Base-by-base conservation (phyloP, 2,329 filamentous ascomycete species). In the Meredithiella fracta region DNA sequence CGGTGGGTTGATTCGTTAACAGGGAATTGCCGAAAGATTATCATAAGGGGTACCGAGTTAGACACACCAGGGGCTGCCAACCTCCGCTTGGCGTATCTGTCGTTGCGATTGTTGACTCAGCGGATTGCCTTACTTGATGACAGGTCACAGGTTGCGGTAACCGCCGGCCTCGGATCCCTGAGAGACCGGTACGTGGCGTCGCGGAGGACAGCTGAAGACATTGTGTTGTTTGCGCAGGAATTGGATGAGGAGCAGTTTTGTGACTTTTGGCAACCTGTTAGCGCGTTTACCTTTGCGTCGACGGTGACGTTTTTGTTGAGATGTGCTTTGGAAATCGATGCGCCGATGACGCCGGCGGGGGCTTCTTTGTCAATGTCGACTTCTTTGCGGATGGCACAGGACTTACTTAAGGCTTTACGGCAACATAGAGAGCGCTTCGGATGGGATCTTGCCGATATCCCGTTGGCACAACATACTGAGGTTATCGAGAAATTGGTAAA, bases 371-470 rank as follows among this genome's bases (percentile, higher is more conserved):
- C 65, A 1, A 65, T 68, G 40, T 69, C 68, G 50, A 63, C 61
- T 5, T 71, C 71, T 0, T 63, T 76, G 8, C 63, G 64, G n/a
- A 67, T 74, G 54, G 71, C 73, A 0, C 65, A 64, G 3, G 68
- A 71, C 20, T 64, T 76, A 9, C 63, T 75, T 2, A 59, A 60
- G 2, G 63, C 67, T 1, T 64, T 77, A 14, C 66, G 65, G 11
- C 59, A 60, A 0, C 71, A 75, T 47, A 68, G 67, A 1, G 64
- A 70, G 17, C 62, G 65, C 3, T 64, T 63, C 47, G 64, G 61
- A 0, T 78, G 75, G 75, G 74, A 78, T 58, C 63, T 78, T 1
- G 74, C 68, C 0, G 73, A 77, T 51, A 67, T 73, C 3, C 77
- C 74, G 58, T 62, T 78, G 1, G 66, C 68, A 0, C 71, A 75